phyloP scores from a whole-genome alignment of 2,329 filamentous ascomycete genomes.

The Phaeosphaeriaceae sp. region DNA sequence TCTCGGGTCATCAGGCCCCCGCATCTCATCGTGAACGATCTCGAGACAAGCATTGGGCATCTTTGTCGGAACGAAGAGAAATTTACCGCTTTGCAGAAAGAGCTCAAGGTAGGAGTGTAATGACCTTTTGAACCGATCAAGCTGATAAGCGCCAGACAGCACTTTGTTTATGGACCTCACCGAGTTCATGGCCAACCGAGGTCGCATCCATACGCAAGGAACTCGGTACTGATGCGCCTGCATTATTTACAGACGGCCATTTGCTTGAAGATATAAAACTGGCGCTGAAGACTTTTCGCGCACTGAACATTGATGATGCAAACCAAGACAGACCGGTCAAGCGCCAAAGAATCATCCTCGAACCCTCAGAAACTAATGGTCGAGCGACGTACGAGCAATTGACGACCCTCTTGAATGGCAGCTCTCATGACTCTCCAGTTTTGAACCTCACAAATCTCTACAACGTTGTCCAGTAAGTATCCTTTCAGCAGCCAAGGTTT shows the following conservation, averaged over 20 bases:
- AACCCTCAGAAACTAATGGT: slow-evolving; percentile 19
- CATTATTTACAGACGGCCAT: slow-evolving; percentile 29
- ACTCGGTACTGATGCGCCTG: slow-evolving; percentile 25
- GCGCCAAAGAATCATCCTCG: slow-evolving; percentile 30
- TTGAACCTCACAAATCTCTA: slow-evolving; percentile 30
- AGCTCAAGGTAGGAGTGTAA: slow-evolving; percentile 40
- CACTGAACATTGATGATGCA: slow-evolving; percentile 19
- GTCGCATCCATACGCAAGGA: slow-evolving; percentile 28
- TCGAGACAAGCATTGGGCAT: slow-evolving; percentile 24
- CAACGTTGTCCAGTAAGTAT: slow-evolving; percentile 35
- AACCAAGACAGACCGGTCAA: slow-evolving; percentile 35
- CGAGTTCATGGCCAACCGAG: slow-evolving; percentile 32
- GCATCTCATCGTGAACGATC: slow-evolving; percentile 13
- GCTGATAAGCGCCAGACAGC: slow-evolving; percentile 33
- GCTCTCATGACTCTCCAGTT: slow-evolving; percentile 27
- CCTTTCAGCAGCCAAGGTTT: too few relatives aligned
- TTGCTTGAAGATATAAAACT: slow-evolving; percentile 27
- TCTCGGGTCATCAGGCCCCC: slow-evolving; percentile 8
- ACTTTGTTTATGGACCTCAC: slow-evolving; percentile 42
- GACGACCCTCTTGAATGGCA: slow-evolving; percentile 30
- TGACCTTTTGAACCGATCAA: neutral
- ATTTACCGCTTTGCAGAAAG: slow-evolving; percentile 29
- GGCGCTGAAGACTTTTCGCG: slow-evolving; percentile 23
- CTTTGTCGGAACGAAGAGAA: slow-evolving; percentile 27
- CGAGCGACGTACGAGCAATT: slow-evolving; percentile 27